Conservation (phyloP, 495 filamentous ascomycete genomes). For the Melanomma pulvis-pyrius region DNA sequence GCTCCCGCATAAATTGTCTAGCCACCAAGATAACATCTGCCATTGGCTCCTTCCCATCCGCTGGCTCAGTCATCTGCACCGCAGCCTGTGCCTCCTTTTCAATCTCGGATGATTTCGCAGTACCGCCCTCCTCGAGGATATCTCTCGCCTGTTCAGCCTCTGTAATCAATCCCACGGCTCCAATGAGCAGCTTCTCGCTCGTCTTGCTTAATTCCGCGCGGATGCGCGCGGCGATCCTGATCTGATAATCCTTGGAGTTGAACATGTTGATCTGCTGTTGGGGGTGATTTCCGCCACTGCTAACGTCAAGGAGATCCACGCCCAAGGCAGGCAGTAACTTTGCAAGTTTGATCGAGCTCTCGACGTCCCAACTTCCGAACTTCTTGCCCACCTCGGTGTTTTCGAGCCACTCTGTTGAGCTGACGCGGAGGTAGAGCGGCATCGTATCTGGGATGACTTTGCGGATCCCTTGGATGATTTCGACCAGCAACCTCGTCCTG, state of each 20-base stretch:
- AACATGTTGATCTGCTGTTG: constrained; percentile 58
- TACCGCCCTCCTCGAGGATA: constrained; percentile 21
- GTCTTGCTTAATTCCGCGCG: constrained; percentile 61
- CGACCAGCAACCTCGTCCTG: constrained; percentile 45
- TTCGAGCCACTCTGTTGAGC: constrained; percentile 51
- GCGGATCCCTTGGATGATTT: constrained; percentile 41
- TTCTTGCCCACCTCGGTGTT: constrained; percentile 47
- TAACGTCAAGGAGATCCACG: constrained; percentile 68
- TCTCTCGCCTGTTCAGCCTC: constrained; percentile 58
- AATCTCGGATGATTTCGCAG: neutral
- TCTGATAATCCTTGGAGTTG: constrained; percentile 64
- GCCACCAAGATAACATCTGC: constrained; percentile 34
- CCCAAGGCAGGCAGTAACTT: constrained; percentile 55
- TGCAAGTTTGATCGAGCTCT: constrained; percentile 60
- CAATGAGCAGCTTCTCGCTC: constrained; percentile 54
- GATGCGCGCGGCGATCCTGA: constrained; percentile 54
- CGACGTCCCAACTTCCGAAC: constrained; percentile 58
- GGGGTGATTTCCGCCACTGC: constrained; percentile 61
- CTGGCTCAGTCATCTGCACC: constrained; percentile 23
- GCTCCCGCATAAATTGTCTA: constrained; percentile 35
- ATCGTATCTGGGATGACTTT: constrained; percentile 34
- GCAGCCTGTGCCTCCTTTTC: constrained; percentile 26
- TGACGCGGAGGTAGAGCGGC: constrained; percentile 47
- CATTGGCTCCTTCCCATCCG: constrained; percentile 19
- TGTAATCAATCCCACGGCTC: constrained; percentile 65